Evolutionary conservation across 2,329 filamentous ascomycete species (phyloP).

Genomic region (Penicillium occitanis): DNA sequence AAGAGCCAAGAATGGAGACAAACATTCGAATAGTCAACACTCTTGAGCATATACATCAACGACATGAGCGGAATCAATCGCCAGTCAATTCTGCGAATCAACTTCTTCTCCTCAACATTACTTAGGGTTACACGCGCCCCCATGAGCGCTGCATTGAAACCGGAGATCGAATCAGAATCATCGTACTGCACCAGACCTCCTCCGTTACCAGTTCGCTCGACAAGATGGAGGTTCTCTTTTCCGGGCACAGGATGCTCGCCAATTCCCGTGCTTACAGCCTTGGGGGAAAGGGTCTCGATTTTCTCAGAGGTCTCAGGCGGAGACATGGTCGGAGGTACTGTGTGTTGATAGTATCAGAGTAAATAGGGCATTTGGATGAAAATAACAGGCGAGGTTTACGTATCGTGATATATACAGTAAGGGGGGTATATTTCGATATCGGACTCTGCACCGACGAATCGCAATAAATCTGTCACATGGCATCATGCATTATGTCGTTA

Average conservation of each 20-base stretch:
- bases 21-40: neutral
- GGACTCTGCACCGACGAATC: neutral
- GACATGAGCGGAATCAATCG: slow-evolving; percentile 44
- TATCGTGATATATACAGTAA: neutral
- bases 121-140: neutral
- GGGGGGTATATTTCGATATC: neutral
- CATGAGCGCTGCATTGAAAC: neutral
- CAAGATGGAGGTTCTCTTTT: neutral
- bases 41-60: slow-evolving; percentile 25
- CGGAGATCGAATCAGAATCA: neutral
- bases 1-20: neutral
- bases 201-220: neutral
- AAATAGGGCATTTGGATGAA: neutral
- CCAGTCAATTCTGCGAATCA: slow-evolving; percentile 47
- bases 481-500: neutral
- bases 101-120: slow-evolving; percentile 44
- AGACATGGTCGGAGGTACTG: neutral
- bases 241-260: neutral
- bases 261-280: neutral
- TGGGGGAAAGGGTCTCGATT: neutral
- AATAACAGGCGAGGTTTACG: neutral
- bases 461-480: neutral
- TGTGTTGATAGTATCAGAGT: neutral
- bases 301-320: neutral
- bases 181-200: neutral